These are phyloP conservation scores for Castanopsis chinensis DNA, from an alignment of 306 rosid genomes.

Conservation along the genomic window DNA sequence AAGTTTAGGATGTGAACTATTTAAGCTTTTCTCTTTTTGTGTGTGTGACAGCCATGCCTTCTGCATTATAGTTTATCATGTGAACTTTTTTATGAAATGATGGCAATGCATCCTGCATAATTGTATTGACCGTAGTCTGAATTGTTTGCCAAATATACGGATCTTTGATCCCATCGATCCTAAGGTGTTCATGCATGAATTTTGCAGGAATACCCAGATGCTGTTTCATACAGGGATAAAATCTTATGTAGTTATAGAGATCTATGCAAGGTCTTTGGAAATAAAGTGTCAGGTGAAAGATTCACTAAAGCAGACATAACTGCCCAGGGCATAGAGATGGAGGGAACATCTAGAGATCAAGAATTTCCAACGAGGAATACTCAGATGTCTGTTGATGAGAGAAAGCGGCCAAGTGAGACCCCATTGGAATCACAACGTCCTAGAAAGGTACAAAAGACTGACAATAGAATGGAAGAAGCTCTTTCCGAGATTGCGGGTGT, in stretches of 20 bases:
- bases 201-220: conserved; percentile 66
- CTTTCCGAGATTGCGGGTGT: conserved; percentile 56
- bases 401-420: conserved; percentile 26
- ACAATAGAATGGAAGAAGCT: conserved; percentile 40
- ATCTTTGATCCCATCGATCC: background rate
- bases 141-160: background rate
- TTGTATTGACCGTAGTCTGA: too few species aligned
- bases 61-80: too few species aligned
- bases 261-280: conserved; percentile 54
- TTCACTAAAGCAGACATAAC: conserved; percentile 9
- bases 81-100: background rate
- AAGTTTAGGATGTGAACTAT: background rate
- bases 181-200: conserved; percentile 18
- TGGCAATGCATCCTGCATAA: background rate
- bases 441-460: conserved; percentile 30
- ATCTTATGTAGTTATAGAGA: conserved; percentile 36
- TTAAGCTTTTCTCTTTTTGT: background rate
- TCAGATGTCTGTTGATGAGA: conserved; percentile 20
- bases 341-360: conserved; percentile 21
- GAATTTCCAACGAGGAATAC: conserved; percentile 17
- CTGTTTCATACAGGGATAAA: conserved; percentile 45
- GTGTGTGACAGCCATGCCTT: too few species aligned
- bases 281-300: conserved; percentile 28
- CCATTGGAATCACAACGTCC: conserved; percentile 11
- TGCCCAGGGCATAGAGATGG: conserved; percentile 32